Conservation (phyloP, 176 grass and related monocot genomes). For the Musa schizocarpa region DNA sequence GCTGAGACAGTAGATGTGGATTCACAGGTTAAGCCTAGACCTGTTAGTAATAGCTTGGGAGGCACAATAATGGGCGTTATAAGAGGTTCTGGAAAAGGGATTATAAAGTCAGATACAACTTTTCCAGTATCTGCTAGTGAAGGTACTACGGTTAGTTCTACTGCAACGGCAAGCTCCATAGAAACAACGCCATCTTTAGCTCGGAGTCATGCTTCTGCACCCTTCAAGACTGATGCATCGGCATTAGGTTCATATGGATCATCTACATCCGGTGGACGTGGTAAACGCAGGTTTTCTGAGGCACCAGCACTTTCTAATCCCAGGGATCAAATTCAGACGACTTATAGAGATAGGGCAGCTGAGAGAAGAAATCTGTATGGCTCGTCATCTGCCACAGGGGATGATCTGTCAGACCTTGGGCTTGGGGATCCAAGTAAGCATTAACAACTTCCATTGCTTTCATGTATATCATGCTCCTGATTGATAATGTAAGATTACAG, state of each 20-base stretch:
- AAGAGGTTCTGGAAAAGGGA: conserved; percentile 73
- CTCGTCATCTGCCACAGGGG: conserved; percentile 40
- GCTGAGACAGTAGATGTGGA: conserved; percentile 28
- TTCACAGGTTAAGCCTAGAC: conserved; percentile 54
- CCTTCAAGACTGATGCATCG: conserved; percentile 79
- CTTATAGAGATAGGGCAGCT: conserved; percentile 92
- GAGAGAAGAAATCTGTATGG: conserved; percentile 89
- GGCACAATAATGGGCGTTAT: conserved; percentile 73
- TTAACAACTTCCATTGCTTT: neutral
- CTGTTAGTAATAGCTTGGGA: conserved; percentile 50
- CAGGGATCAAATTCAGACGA: conserved; percentile 35
- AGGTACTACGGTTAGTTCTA: conserved; percentile 13
- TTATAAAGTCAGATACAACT: conserved; percentile 51
- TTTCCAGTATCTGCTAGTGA: conserved; percentile 36
- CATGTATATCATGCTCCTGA: neutral
- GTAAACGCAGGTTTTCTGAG: conserved; percentile 90
- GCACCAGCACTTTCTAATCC: conserved; percentile 36
- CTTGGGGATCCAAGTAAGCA: conserved; percentile 70
- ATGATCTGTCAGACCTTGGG: conserved; percentile 29
- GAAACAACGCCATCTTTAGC: conserved; percentile 21
- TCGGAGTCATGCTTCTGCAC: conserved; percentile 22
- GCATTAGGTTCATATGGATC: conserved; percentile 44
- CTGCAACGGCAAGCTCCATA: conserved; percentile 20
- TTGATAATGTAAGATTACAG: conserved; percentile 9
- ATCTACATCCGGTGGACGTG: conserved; percentile 44